Evolutionary conservation across 208 protist genomes (phyloP), one percentile per base, ranked within the genome.

Genomic region (Crithidia bombi): DNA sequence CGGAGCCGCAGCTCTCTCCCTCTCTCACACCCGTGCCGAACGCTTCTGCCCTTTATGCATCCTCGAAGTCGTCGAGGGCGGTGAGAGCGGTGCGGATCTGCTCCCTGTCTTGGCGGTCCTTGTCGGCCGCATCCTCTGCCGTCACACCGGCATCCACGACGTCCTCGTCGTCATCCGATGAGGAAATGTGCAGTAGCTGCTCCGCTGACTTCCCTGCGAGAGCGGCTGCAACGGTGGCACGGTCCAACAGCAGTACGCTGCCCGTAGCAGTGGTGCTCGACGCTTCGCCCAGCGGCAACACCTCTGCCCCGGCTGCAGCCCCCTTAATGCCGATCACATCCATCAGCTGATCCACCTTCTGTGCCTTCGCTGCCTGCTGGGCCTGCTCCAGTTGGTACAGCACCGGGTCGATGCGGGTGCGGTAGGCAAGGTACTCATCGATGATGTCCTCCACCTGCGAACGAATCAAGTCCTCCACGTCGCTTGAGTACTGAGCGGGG

Each of bases 51-150:
- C n/a, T 12, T 38, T 93, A 95, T 19, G 90, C 64, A 58, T 90
- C 86, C 30, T 96, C 87, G 81, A 96, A 96, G 65, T 96, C 91
- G 62, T 96, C 91, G 38, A 96, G 79, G 0, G 87, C 88, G 9
- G 87, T 81, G 32, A 96, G 78, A 2, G 91, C 91, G 21, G 82
- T 85, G 58, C 85, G 74, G 56, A 95, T 90, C n/a, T 81, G 74
- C 62, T 87, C 69, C 36, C 72, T 23, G 39, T 86, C 78, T 30
- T 85, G 73, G 41, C 73, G 59, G 25, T 86, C 76, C 39, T 78
- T 74, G 56, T 76, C 73, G 15, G 49, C 73, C 5, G 59, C 69
- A 19, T 59, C 44, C 7, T 9, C 21, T 19, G 23, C 21, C 25
- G 32, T 52, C 6, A n/a, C 77, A 32, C 75, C 72, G 12, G 65